These are phyloP conservation scores for Ziziphus jujuba DNA, from an alignment of 306 rosid species.

Conservation along the genomic window DNA sequence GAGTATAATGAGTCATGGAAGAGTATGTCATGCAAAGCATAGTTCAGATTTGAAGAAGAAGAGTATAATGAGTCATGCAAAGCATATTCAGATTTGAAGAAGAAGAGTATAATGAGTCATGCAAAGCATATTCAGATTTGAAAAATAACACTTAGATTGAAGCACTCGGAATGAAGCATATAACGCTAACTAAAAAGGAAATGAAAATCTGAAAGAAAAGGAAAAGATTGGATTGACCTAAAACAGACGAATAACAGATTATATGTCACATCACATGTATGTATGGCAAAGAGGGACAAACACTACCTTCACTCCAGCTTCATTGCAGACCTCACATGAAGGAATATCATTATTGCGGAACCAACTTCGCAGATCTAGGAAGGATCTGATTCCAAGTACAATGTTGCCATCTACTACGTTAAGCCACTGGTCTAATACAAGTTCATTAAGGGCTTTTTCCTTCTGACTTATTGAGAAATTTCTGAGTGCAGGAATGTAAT, in stretches of 20 bases:
- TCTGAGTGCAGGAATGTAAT: slow-evolving; percentile 56
- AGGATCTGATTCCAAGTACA: slow-evolving; percentile 84
- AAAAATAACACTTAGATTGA: too few species aligned
- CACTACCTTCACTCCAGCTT: slow-evolving; percentile 90
- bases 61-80: too few species aligned
- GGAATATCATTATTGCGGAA: slow-evolving; percentile 68
- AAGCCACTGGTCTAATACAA: slow-evolving; percentile 79
- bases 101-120: too few species aligned
- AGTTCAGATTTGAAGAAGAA: too few species aligned
- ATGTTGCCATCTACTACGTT: slow-evolving; percentile 52
- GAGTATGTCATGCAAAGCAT: too few species aligned
- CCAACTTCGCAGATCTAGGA: slow-evolving; percentile 93
- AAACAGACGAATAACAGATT: slow-evolving; percentile 6
- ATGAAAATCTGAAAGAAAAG: not conserved
- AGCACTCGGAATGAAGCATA: too few species aligned
- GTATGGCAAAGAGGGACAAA: slow-evolving; percentile 21
- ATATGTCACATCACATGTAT: not conserved
- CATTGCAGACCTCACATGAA: slow-evolving; percentile 86
- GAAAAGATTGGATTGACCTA: slow-evolving; percentile 4
- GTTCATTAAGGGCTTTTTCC: slow-evolving; percentile 69
- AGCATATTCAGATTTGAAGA: too few species aligned
- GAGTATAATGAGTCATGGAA: too few species aligned
- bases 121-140: too few species aligned
- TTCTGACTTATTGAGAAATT: slow-evolving; percentile 60
- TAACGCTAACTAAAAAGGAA: too few species aligned